A percentile compares a stretch with the other conserved stretches of the same genome.
Conservation (phyloP, 208 protist genomes). For the Crithidia acanthocephali region DNA sequence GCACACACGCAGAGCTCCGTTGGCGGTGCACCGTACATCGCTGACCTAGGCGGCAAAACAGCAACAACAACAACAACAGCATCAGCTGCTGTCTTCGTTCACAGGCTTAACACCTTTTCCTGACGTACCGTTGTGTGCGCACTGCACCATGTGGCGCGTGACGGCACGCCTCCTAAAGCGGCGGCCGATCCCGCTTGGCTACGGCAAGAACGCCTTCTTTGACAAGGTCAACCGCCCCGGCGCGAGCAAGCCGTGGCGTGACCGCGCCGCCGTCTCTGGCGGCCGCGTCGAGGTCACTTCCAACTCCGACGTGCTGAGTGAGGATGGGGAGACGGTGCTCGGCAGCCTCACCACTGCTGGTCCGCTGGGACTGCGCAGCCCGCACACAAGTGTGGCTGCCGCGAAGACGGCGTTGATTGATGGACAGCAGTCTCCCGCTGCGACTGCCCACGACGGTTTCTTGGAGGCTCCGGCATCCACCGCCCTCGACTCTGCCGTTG, state of each 20-base stretch:
- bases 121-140: too few species aligned
- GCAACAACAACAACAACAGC: neutral
- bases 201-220: conserved; percentile 70
- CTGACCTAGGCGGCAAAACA: neutral
- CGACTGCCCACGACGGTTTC: neutral
- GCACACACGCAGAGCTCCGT: too few species aligned
- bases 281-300: conserved; percentile 76
- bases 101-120: too few species aligned
- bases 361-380: conserved; percentile 70
- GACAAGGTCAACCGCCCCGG: conserved; percentile 76
- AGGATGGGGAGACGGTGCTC: conserved; percentile 34
- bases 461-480: neutral
- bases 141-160: conserved; percentile 54
- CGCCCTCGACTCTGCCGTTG: neutral
- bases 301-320: conserved; percentile 44
- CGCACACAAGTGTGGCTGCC: conserved; percentile 13
- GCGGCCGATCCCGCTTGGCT: conserved; percentile 57
- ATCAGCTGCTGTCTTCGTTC: too few species aligned
- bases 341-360: conserved; percentile 52
- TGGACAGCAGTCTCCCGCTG: conserved; percentile 7
- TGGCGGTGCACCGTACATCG: too few species aligned
- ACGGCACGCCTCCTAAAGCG: conserved; percentile 41
- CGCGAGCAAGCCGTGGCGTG: conserved; percentile 84
- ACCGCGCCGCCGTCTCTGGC: conserved; percentile 43
- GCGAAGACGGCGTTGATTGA: conserved; percentile 7